phyloP scores from a whole-genome alignment of 768 basidiomycete genomes.

The Pleurotus citrinopileatus region DNA sequence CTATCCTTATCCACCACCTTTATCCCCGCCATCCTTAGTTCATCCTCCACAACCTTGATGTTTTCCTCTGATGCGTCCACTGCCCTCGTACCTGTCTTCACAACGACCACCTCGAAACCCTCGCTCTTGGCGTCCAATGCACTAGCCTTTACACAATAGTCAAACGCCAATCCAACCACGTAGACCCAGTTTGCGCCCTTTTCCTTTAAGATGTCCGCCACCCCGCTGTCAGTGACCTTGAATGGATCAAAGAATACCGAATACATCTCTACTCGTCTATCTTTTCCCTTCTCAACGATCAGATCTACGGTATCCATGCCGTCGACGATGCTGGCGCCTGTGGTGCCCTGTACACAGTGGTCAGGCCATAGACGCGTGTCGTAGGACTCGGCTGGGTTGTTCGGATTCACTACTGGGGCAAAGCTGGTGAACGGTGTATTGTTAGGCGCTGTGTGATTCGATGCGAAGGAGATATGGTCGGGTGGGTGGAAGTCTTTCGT shows the following conservation, averaged over 20 bases:
- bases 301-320: constrained; percentile 28
- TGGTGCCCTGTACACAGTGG: constrained; percentile 57
- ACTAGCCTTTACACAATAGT: constrained; percentile 57
- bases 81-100: constrained; percentile 22
- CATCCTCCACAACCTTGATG: neutral
- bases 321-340: constrained; percentile 50
- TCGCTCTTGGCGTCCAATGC: constrained; percentile 41
- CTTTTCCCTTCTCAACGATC: constrained; percentile 37
- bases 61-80: constrained; percentile 17
- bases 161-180: constrained; percentile 60
- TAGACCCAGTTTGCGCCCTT: constrained; percentile 44
- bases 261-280: constrained; percentile 59
- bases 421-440: constrained; percentile 20
- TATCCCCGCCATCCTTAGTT: constrained; percentile 1
- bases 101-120: constrained; percentile 26
- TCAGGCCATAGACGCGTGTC: constrained; percentile 66
- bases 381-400: constrained; percentile 30
- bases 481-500: constrained; percentile 46
- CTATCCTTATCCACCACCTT: neutral
- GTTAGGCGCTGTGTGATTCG: constrained; percentile 29
- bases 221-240: constrained; percentile 16
- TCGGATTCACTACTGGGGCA: constrained; percentile 23
- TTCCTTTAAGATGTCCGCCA: neutral
- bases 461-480: constrained; percentile 58
- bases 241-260: constrained; percentile 60